phyloP scores from a whole-genome alignment of 2,329 filamentous ascomycete genomes.

The Phyllosticta citribraziliensis region DNA sequence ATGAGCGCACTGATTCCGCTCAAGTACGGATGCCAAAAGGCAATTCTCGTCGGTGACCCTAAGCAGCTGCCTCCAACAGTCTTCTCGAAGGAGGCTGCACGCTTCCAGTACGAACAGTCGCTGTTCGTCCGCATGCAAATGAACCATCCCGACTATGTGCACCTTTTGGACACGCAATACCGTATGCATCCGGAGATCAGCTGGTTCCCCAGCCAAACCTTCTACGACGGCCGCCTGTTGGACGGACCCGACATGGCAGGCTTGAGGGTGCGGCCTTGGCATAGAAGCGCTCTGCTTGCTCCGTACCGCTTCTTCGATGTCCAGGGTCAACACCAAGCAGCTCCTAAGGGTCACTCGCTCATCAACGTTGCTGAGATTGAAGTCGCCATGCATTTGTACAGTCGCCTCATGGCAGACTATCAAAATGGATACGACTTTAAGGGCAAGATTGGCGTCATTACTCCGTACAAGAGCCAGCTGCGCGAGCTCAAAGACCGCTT shows the following conservation, averaged over 20 bases:
- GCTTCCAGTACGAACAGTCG: slow-evolving; percentile 94
- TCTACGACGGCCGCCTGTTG: slow-evolving; percentile 80
- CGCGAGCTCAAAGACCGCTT: slow-evolving; percentile 71
- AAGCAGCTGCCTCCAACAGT: slow-evolving; percentile 96
- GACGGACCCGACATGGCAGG: slow-evolving; percentile 76
- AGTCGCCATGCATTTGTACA: slow-evolving; percentile 76
- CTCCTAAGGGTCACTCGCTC: slow-evolving; percentile 76
- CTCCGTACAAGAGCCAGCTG: slow-evolving; percentile 92
- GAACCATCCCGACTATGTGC: slow-evolving; percentile 78
- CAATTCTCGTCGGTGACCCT: slow-evolving; percentile 92
- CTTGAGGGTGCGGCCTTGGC: slow-evolving; percentile 75
- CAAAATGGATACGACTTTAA: slow-evolving; percentile 54
- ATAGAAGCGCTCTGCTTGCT: slow-evolving; percentile 67
- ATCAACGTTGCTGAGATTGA: slow-evolving; percentile 82
- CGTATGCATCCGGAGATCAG: slow-evolving; percentile 99
- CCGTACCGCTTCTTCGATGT: slow-evolving; percentile 98
- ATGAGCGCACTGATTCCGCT: slow-evolving; percentile 91
- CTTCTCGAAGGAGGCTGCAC: slow-evolving; percentile 81
- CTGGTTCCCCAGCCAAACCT: slow-evolving; percentile 76
- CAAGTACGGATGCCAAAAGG: slow-evolving; percentile 95
- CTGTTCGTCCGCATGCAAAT: slow-evolving; percentile 97
- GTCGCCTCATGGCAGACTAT: slow-evolving; percentile 65
- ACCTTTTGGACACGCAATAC: slow-evolving; percentile 94
- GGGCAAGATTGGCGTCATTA: slow-evolving; percentile 91
- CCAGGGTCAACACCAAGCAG: slow-evolving; percentile 71